Evolutionary conservation across 1,284 basidiomycete genomes (phyloP).

Genomic region (Bondarzewia mesenterica): DNA sequence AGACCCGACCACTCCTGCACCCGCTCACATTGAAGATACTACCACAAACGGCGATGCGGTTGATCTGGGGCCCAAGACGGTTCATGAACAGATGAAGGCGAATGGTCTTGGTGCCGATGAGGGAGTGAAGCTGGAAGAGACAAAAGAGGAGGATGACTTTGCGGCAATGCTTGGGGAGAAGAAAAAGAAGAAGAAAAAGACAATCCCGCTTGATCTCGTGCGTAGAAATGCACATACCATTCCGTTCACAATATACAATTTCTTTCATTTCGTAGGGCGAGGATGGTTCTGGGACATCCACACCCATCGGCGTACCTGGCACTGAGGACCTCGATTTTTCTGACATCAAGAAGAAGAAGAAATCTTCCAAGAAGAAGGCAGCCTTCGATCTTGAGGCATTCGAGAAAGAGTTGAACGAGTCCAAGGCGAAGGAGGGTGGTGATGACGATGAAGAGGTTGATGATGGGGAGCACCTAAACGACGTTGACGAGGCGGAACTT

Average conservation of each 20-base stretch:
- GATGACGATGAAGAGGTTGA: slow-evolving; percentile 46
- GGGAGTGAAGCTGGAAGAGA: slow-evolving; percentile 26
- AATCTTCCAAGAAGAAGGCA: slow-evolving; percentile 71
- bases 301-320: slow-evolving; percentile 38
- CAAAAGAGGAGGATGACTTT: slow-evolving; percentile 62
- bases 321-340: slow-evolving; percentile 74
- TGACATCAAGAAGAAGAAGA: slow-evolving; percentile 83
- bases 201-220: slow-evolving; percentile 78
- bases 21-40: slow-evolving; percentile 52
- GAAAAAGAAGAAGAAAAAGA: slow-evolving; percentile 92
- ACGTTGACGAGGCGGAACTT: slow-evolving; percentile 70
- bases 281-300: slow-evolving; percentile 53
- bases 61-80: slow-evolving; percentile 65
- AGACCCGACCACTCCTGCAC: slow-evolving; percentile 70
- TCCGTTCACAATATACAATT: background rate
- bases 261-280: slow-evolving; percentile 36
- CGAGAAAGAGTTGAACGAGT: slow-evolving; percentile 79
- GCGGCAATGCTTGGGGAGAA: slow-evolving; percentile 82
- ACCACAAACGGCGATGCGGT: slow-evolving; percentile 61
- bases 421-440: slow-evolving; percentile 50
- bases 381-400: slow-evolving; percentile 75
- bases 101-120: slow-evolving; percentile 28
- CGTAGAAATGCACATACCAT: slow-evolving; percentile 19
- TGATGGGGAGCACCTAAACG: slow-evolving; percentile 52
- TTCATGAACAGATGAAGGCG: slow-evolving; percentile 67